These are phyloP conservation scores for Fragilariopsis cylindrus DNA, from an alignment of 108 stramenopile species.

Conservation along the genomic window DNA sequence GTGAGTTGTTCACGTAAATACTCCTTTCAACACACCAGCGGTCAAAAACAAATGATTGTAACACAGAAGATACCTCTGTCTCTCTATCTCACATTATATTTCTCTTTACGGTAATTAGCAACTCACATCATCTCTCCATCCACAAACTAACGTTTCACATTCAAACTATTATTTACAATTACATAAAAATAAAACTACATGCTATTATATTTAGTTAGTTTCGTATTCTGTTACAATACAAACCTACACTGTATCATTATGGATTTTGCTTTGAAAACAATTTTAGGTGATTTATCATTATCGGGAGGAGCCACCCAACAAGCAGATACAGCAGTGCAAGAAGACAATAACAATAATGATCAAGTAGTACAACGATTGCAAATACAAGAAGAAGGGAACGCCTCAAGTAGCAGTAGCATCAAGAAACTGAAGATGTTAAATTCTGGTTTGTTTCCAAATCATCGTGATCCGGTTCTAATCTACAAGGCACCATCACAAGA, in stretches of 20 bases:
- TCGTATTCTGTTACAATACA: constrained; percentile 1
- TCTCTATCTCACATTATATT: too few species aligned
- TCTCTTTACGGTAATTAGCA: too few species aligned
- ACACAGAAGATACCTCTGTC: too few species aligned
- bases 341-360: neutral
- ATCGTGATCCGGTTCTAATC: constrained; percentile 1
- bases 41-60: too few species aligned
- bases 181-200: neutral
- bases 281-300: neutral
- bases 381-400: neutral
- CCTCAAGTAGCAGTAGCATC: neutral
- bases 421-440: neutral
- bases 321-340: neutral
- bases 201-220: constrained; percentile 3
- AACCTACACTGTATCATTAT: constrained; percentile 16
- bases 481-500: neutral
- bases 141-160: too few species aligned
- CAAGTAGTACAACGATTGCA: neutral
- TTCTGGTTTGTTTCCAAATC: neutral
- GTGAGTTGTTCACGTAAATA: too few species aligned
- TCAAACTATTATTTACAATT: too few species aligned
- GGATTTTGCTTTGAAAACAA: constrained; percentile 14
- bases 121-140: too few species aligned
- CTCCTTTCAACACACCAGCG: too few species aligned
- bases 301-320: neutral